A percentile compares a stretch with the other conserved stretches of the same genome.
Evolutionary conservation across 371 early-diverging fungal genomes (phyloP).

Genomic region (Caulochytrium protostelioides): DNA sequence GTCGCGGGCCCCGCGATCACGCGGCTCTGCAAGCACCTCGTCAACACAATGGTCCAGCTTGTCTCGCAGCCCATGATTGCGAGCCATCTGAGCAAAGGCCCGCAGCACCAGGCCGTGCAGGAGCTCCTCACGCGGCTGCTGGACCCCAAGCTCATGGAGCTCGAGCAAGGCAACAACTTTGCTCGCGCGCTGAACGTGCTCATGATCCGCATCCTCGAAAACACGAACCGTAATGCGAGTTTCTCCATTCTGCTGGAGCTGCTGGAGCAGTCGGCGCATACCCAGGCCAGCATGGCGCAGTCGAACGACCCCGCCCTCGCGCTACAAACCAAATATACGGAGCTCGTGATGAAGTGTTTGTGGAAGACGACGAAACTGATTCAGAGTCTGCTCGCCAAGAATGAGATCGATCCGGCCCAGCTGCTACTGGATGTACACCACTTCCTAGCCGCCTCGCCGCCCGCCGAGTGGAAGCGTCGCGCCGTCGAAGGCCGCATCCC

Average conservation of each 20-base stretch:
- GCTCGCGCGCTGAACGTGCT: conserved; percentile 61
- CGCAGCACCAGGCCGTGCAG: conserved; percentile 41
- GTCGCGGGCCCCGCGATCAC: conserved; percentile 11
- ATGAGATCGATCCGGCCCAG: conserved; percentile 17
- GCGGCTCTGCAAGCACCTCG: conserved; percentile 49
- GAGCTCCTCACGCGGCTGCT: conserved; percentile 54
- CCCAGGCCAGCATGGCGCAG: too few relatives aligned
- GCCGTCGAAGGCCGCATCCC: conserved; percentile 39
- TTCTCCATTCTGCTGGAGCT: conserved; percentile 8
- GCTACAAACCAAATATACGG: conserved; percentile 48
- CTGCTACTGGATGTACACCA: conserved; percentile 51
- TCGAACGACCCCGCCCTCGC: conserved; percentile 27
- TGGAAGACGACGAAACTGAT: conserved; percentile 83
- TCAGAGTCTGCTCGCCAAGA: conserved; percentile 36
- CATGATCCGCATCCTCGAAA: conserved; percentile 69
- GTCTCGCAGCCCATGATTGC: conserved; percentile 48
- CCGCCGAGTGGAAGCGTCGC: conserved; percentile 64
- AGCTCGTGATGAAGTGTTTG: conserved; percentile 82
- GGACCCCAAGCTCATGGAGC: conserved; percentile 41
- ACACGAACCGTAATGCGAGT: conserved; percentile 47
- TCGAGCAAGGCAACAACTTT: conserved; percentile 41
- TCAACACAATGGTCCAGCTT: conserved; percentile 49
- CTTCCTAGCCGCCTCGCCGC: conserved; percentile 56
- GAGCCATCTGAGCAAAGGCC: conserved; percentile 21
- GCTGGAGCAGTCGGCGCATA: conserved; percentile 7